Evolutionary conservation across 768 basidiomycete species (phyloP), one percentile per base, ranked within the genome.

Genomic region (Mycena indigotica): DNA sequence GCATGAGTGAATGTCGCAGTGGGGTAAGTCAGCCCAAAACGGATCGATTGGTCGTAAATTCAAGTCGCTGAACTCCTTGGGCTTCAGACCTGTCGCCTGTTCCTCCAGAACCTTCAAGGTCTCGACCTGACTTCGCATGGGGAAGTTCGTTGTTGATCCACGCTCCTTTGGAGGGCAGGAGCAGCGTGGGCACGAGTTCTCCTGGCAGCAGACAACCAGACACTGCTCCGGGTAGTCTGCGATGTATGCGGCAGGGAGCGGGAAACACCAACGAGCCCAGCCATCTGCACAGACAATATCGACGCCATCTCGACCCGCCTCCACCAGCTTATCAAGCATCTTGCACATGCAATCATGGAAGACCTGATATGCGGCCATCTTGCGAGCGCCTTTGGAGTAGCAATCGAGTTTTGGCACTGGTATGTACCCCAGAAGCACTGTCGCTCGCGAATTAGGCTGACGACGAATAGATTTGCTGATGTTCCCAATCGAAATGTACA

Each of bases 11-110:
- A 77, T 77, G 52, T 77, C 53, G 52, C 55, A 50, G 57, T 71
- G 63, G 0, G 73, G 74, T 3, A 77, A 62, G 23, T 72, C 56
- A 1, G 29, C 52, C 75, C 75, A 75, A 57, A 73, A 75, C 10
- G 72, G 75, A 5, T 61, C 8, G 41, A 17, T 8, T 17, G 32
- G 32, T 17, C 8, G 32, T 35, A 17, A 35, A 17, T 8, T 17
- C 32, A 17, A 8, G 32, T 35, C 17, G 32, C 32, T 35, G 32
- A 35, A 35, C 32, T 35, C 32, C 8, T 8, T 8, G 8, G 32
- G 17, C 10, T 17, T 8, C 8, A 8, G 32, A 17, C 32, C 10
- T 8, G 8, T 35, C 17, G 8, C 10, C 10, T 35, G 32, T 8
- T 35, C 32, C 10, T 35, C 32, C 10, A 35, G 32, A 35, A 8